Base-by-base conservation (phyloP, 768 basidiomycete genomes). In the Steccherinum ochraceum region DNA sequence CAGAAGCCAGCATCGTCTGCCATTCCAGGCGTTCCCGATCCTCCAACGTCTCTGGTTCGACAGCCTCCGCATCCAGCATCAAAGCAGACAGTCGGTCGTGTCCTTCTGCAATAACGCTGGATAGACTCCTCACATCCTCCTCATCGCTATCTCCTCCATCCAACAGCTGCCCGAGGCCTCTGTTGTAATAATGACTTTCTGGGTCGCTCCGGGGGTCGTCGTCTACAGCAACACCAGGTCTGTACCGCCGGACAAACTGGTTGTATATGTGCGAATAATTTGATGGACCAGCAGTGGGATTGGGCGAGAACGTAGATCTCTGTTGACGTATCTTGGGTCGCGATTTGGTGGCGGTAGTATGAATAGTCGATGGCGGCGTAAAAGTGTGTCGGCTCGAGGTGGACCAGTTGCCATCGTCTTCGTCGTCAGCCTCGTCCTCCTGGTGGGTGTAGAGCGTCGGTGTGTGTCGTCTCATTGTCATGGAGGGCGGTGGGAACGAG, bases 1-100 rank as follows among this genome's bases (percentile, higher is more conserved):
- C 95, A 24, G 93, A 95, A 12, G 90, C 81, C 25, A 98, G 80
- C 83, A 97, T 87, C 16, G 86, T 86, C 67, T 94, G 93, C 96
- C 96, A 98, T 67, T 96, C 93, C 45, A 94, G 67, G 23, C 94
- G 76, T 59, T 93, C 89, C 54, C 80, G 76, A 61, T 92, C 87
- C 59, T 88, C 81, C 48, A 76, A 72, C 1, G 87, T 84, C 40
- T 81, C 78, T 21, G 86, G 83, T 52, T 83, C 76, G 46, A 79
- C 76, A 44, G 78, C 73, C 56, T 87, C 84, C 4, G 79, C 70
- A 59, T 88, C 85, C 25, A 80, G 69, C 51, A 77, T 67, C 30
- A 80, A 68, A 4, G 75, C 67, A 16, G 79, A 76, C 45, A 77
- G 67, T 12, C 75, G 73, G 56, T 84, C 79, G 52, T 73, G 70